These are phyloP conservation scores for Friedmanniomyces endolithicus DNA, from an alignment of 495 filamentous ascomycete species.

Conservation along the genomic window DNA sequence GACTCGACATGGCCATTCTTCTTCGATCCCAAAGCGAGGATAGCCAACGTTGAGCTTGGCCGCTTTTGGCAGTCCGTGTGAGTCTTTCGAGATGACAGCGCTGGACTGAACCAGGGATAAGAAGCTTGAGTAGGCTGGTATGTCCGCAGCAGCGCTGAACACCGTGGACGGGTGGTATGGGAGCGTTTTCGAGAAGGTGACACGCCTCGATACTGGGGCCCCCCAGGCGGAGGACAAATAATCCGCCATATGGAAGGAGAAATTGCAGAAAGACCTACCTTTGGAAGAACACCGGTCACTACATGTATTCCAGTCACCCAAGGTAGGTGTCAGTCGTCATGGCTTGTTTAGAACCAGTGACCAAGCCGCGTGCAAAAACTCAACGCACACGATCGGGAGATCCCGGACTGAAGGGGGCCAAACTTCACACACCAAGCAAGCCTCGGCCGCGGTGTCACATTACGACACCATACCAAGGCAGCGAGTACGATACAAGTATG, in stretches of 20 bases:
- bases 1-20: background rate
- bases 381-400: background rate
- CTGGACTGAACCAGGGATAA: background rate
- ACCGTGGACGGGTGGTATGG: background rate
- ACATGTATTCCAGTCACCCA: background rate
- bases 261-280: background rate
- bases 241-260: background rate
- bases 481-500: too few relatives aligned
- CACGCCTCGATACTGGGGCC: background rate
- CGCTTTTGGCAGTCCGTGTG: background rate
- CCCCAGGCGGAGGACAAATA: background rate
- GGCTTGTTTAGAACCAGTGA: background rate
- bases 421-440: background rate
- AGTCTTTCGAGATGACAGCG: background rate
- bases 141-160: background rate
- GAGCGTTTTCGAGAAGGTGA: background rate
- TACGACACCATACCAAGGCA: too few relatives aligned
- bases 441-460: too few relatives aligned
- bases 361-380: background rate
- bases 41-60: constrained; percentile 3
- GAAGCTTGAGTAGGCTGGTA: background rate
- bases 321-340: background rate
- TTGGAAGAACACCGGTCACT: background rate
- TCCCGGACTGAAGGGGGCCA: background rate
- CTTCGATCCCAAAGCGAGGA: background rate